Evolutionary conservation across 2,329 filamentous ascomycete species (phyloP).

Genomic region (Spiromastix sp.): DNA sequence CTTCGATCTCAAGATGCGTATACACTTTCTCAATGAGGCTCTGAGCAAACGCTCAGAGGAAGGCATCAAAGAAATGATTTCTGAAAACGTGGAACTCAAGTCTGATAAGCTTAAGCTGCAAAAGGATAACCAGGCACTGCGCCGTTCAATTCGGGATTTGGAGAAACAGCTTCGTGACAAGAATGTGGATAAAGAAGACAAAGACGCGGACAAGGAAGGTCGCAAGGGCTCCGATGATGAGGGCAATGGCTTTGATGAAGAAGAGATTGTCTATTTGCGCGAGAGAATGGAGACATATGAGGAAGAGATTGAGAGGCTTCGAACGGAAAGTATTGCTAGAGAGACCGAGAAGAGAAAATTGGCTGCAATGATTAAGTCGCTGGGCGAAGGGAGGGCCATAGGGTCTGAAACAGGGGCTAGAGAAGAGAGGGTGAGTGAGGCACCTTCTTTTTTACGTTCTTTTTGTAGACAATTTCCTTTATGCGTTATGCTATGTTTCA

Average conservation of each 20-base stretch:
- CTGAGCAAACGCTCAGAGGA: conserved; percentile 90
- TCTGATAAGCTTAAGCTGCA: conserved; percentile 80
- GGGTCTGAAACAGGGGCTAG: conserved; percentile 40
- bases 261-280: conserved; percentile 73
- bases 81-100: conserved; percentile 91
- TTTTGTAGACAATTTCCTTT: not conserved
- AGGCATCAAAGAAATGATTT: conserved; percentile 95
- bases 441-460: not conserved
- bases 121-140: conserved; percentile 77
- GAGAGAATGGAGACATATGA: conserved; percentile 80
- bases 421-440: conserved; percentile 35
- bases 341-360: conserved; percentile 81
- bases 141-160: conserved; percentile 72
- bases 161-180: conserved; percentile 63
- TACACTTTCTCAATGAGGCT: conserved; percentile 91
- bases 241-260: conserved; percentile 53
- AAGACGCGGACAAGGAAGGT: conserved; percentile 32
- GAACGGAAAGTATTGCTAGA: conserved; percentile 64
- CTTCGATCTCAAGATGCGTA: conserved; percentile 92
- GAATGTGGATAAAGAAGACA: conserved; percentile 37
- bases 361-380: conserved; percentile 64
- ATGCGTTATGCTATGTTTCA: too few relatives aligned
- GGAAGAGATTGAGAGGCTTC: conserved; percentile 70
- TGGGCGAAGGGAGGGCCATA: conserved; percentile 44
- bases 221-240: conserved; percentile 39